Evolutionary conservation across 129 eudicot species (phyloP).

Genomic region (Centrapalus pauciflorus): DNA sequence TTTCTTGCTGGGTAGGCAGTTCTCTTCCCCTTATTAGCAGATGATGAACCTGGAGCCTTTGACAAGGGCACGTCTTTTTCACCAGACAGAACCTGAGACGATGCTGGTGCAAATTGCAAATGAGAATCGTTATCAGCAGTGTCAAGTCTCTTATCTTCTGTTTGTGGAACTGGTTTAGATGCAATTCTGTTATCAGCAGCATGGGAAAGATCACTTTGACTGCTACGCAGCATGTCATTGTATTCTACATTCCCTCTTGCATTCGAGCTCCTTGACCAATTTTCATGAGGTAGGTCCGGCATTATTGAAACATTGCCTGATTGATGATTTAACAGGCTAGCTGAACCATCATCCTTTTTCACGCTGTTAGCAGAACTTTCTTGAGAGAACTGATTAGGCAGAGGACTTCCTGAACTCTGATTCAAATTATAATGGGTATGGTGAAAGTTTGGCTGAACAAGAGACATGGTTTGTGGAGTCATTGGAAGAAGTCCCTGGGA

Average conservation of each 20-base stretch:
- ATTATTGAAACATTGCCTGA: constrained; percentile 18
- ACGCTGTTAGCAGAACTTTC: constrained; percentile 26
- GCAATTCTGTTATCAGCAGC: constrained; percentile 24
- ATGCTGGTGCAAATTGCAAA: constrained; percentile 18
- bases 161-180: constrained; percentile 19
- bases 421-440: constrained; percentile 40
- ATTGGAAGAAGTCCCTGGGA: constrained; percentile 79
- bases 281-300: constrained; percentile 23
- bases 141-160: constrained; percentile 26
- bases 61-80: constrained; percentile 35
- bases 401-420: constrained; percentile 36
- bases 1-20: constrained; percentile 39
- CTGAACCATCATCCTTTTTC: constrained; percentile 20
- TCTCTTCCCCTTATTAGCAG: constrained; percentile 50
- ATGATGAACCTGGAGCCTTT: constrained; percentile 41
- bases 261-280: constrained; percentile 21
- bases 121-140: constrained; percentile 29
- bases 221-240: constrained; percentile 1
- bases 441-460: constrained; percentile 58
- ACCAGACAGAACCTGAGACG: constrained; percentile 26
- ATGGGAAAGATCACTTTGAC: constrained; percentile 21
- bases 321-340: constrained; percentile 21
- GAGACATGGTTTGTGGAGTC: constrained; percentile 56
- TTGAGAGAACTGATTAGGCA: constrained; percentile 38
- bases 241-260: constrained; percentile 27